Evolutionary conservation across 2,329 filamentous ascomycete genomes (phyloP).

Genomic region (Pestalotiopsis sp.): DNA sequence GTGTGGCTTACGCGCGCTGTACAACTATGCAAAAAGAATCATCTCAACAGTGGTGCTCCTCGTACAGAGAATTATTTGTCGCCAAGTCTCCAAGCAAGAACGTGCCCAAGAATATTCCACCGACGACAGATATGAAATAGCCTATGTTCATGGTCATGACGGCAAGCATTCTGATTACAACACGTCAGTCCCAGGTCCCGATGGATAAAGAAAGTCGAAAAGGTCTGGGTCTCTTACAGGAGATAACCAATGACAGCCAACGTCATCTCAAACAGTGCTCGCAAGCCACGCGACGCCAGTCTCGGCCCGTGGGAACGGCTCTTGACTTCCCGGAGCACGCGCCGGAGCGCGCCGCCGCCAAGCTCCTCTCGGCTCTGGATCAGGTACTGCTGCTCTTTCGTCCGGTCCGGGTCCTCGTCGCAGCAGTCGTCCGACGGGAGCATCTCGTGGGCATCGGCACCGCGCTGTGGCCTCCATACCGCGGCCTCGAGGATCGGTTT

Average conservation of each 20-base stretch:
- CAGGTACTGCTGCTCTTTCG: slow-evolving; percentile 35
- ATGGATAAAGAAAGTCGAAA: slow-evolving; percentile 31
- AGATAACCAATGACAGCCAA: slow-evolving; percentile 68
- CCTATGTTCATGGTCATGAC: slow-evolving; percentile 87
- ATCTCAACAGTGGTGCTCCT: slow-evolving; percentile 15
- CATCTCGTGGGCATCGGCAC: background rate
- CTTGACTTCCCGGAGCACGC: slow-evolving; percentile 5
- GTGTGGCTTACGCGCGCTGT: too few species aligned
- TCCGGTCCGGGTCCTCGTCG: background rate
- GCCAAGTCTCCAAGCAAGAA: slow-evolving; percentile 57
- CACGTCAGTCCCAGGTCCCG: slow-evolving; percentile 40
- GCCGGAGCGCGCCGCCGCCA: slow-evolving; percentile 41
- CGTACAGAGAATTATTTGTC: slow-evolving; percentile 6
- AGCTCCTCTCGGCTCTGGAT: slow-evolving; percentile 62
- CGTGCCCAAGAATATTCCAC: slow-evolving; percentile 43
- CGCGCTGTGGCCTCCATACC: slow-evolving; percentile 47
- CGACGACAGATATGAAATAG: slow-evolving; percentile 81
- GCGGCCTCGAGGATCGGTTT: slow-evolving; percentile 54
- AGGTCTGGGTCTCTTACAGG: slow-evolving; percentile 43
- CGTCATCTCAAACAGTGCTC: slow-evolving; percentile 62
- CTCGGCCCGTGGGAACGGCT: slow-evolving; percentile 55
- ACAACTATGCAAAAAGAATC: background rate
- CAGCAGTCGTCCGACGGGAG: background rate
- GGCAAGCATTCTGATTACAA: slow-evolving; percentile 58
- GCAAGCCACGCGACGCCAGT: slow-evolving; percentile 65